Conservation (phyloP, 2,329 filamentous ascomycete genomes). For the Hypoxylon sp. region DNA sequence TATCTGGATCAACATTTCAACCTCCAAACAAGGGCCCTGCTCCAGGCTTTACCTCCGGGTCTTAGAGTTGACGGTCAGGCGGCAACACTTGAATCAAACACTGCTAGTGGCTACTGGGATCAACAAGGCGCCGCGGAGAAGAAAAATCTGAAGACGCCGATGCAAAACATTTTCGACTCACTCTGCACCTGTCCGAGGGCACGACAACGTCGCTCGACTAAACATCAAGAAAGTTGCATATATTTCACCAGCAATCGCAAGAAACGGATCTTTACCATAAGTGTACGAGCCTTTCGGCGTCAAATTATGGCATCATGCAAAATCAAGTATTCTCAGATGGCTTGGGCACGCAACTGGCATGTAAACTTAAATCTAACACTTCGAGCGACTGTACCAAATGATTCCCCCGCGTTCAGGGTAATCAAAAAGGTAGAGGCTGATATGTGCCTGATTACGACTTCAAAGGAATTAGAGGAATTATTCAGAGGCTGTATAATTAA, state of each 20-base stretch:
- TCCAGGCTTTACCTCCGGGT: background rate
- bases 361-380: slow-evolving; percentile 28
- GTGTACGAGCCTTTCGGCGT: slow-evolving; percentile 7
- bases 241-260: slow-evolving; percentile 9
- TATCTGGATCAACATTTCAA: slow-evolving; percentile 4
- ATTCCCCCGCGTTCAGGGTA: slow-evolving; percentile 19
- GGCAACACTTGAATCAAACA: background rate
- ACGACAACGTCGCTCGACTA: background rate
- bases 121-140: background rate
- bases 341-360: slow-evolving; percentile 23
- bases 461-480: background rate
- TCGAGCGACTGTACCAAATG: slow-evolving; percentile 7
- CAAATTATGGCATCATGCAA: slow-evolving; percentile 3
- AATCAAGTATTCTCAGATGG: slow-evolving; percentile 17
- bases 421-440: background rate
- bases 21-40: background rate
- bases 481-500: background rate
- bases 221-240: slow-evolving; percentile 26
- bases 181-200: slow-evolving; percentile 19
- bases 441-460: background rate
- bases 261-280: slow-evolving; percentile 5
- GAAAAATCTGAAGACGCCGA: background rate
- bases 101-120: background rate
- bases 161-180: slow-evolving; percentile 6
- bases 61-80: too few species aligned